Conservation (phyloP, 345 rosid genomes). For the Salix purpurea region DNA sequence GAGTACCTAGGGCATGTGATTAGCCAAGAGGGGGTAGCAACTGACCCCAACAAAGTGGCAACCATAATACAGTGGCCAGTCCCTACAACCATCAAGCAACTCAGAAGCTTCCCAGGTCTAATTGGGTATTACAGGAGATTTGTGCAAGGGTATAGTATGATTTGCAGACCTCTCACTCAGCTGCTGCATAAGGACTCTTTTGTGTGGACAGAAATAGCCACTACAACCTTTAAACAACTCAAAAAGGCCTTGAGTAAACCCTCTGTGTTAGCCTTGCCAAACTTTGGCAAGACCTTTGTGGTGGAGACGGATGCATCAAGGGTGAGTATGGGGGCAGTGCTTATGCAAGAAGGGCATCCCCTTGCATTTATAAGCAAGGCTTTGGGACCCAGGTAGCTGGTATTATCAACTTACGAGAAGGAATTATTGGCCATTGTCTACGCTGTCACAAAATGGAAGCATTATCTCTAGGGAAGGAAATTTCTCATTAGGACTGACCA, state of each 20-base stretch:
- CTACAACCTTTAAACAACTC: background rate
- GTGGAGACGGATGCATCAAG: background rate
- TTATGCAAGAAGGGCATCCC: background rate
- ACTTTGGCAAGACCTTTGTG: background rate
- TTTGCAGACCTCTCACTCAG: background rate
- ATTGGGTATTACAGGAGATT: background rate
- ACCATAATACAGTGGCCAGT: background rate
- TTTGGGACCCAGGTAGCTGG: background rate
- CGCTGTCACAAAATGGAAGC: background rate
- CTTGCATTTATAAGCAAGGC: background rate
- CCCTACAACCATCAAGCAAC: background rate
- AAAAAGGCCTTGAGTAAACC: background rate
- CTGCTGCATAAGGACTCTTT: background rate
- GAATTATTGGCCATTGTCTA: background rate
- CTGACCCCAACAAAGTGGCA: background rate
- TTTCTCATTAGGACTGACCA: background rate
- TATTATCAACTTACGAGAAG: background rate
- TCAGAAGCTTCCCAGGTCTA: background rate
- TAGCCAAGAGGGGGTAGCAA: background rate
- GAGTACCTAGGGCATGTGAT: background rate
- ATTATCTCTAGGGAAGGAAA: background rate
- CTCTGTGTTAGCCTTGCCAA: background rate
- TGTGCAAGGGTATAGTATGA: background rate
- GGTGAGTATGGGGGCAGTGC: background rate
- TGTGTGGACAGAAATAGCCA: background rate